Base-by-base conservation (phyloP, 2,329 filamentous ascomycete species). In the Cercospora beticola region DNA sequence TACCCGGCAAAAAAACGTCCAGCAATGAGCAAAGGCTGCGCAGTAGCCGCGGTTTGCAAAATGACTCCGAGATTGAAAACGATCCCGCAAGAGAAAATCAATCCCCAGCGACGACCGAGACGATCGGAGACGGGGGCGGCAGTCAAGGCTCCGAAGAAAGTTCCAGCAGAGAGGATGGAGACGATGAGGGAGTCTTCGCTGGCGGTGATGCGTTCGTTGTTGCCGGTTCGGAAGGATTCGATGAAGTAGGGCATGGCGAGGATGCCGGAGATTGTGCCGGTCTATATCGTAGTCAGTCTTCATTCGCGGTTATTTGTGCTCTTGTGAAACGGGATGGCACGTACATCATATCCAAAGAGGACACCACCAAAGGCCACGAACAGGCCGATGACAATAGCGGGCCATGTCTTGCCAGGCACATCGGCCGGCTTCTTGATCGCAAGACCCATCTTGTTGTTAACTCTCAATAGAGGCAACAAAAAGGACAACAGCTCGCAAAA, bases 161-260 rank as follows among this genome's bases (percentile, higher is more conserved):
- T 95, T 62, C 92, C 92, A 52, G 89, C 90, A 69, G 91, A 95
- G 56, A 96, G 85, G 73, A 96, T 94, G 12, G 92, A 90, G 62
- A 95, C 92, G 67, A 94, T 90, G 71, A 91, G 83, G 26, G 92
- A 90, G 56, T 89, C 87, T 78, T 94, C 64, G 23, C 83, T 81
- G 16, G 90, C 73, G 4, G 80, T 81, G 69, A 84, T 75, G 10
- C 66, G 64, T 14, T 65, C 62, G 14, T 71, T 68, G 43, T 66
- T 74, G 14, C 74, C 77, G 28, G 76, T 79, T 7, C 72, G 74
- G 68, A 79, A 80, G 14, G 67, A 31, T 21, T 71, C 40, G 57
- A 72, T 68, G 68, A 68, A 73, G 52, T 70, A 74, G 16, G 64
- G 62, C 71, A 73, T 72, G 12, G 69, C 69, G 43, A 72, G 84